Evolutionary conservation across 1,284 basidiomycete species (phyloP).

Genomic region (Exobasidium rhododendri): DNA sequence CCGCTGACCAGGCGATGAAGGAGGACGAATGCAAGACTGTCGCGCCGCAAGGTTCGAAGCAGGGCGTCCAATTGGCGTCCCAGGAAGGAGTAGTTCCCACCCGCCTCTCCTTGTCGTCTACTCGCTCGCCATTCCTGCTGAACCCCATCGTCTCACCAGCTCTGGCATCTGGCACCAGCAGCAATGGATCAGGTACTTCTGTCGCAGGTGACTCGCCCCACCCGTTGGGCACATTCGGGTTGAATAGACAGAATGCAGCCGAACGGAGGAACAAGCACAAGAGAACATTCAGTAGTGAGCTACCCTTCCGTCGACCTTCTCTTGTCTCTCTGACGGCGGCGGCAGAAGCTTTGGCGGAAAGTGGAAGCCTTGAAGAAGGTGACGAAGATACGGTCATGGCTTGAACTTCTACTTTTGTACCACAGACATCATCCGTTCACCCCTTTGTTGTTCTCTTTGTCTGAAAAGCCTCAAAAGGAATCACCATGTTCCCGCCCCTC

Average conservation of each 20-base stretch:
- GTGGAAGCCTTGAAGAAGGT: no score
- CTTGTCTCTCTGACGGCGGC: no score
- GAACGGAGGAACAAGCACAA: conserved; percentile 12
- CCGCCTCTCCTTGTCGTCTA: not conserved
- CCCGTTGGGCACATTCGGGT: not conserved
- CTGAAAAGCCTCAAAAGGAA: no score
- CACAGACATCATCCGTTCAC: no score
- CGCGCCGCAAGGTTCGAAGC: not conserved
- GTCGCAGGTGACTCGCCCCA: not conserved
- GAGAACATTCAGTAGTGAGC: conserved; percentile 10
- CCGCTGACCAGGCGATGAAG: not conserved
- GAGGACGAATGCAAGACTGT: not conserved
- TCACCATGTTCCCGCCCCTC: no score
- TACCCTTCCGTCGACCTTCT: conserved; percentile 5
- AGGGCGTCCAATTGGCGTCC: not conserved
- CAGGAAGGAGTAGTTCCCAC: not conserved
- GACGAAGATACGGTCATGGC: no score
- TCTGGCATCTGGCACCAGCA: not conserved
- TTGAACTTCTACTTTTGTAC: no score
- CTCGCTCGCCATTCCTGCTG: not conserved
- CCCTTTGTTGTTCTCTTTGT: no score
- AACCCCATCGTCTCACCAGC: not conserved
- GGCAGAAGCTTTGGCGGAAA: no score
- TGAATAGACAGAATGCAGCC: conserved; percentile 2
- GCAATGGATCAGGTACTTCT: not conserved